phyloP scores from a whole-genome alignment of 176 grass and related monocot genomes.

The Oryza meridionalis region DNA sequence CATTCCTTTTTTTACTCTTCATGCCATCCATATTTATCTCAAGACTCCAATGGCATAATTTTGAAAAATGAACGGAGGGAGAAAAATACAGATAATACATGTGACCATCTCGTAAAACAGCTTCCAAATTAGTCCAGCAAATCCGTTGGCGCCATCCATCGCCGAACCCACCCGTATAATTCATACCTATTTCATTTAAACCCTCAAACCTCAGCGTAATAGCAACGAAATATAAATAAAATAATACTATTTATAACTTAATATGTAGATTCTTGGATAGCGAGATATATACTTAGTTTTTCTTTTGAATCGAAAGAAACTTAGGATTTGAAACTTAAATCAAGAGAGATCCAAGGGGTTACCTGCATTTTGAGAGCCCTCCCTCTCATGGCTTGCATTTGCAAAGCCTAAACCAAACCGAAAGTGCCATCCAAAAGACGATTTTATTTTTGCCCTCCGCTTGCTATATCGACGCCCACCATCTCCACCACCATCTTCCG shows the following conservation, averaged over 20 bases:
- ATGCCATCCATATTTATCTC: background rate
- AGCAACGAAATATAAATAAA: background rate
- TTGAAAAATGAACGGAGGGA: fast-evolving
- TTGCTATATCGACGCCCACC: slow-evolving; percentile 56
- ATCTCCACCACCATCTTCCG: slow-evolving; percentile 44
- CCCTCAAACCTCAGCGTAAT: background rate
- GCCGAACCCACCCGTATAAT: background rate
- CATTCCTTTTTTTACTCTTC: background rate
- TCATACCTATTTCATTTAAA: background rate
- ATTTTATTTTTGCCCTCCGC: slow-evolving; percentile 62
- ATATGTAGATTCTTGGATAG: no score
- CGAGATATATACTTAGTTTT: background rate
- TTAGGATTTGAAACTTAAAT: background rate
- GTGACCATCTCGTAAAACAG: background rate
- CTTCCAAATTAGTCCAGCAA: background rate
- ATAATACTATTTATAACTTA: no score
- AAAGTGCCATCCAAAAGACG: slow-evolving; percentile 49
- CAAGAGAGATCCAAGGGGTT: background rate
- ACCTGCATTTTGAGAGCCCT: slow-evolving; percentile 3
- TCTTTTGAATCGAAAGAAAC: background rate
- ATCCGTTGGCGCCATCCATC: background rate
- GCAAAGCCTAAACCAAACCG: background rate
- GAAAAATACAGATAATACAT: background rate
- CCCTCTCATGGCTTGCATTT: slow-evolving; percentile 5
- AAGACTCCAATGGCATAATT: background rate